Percentiles rank a stretch among this genome's conserved stretches.
phyloP scores from a whole-genome alignment of 2,329 filamentous ascomycete genomes.

The Monosporascus sp. region DNA sequence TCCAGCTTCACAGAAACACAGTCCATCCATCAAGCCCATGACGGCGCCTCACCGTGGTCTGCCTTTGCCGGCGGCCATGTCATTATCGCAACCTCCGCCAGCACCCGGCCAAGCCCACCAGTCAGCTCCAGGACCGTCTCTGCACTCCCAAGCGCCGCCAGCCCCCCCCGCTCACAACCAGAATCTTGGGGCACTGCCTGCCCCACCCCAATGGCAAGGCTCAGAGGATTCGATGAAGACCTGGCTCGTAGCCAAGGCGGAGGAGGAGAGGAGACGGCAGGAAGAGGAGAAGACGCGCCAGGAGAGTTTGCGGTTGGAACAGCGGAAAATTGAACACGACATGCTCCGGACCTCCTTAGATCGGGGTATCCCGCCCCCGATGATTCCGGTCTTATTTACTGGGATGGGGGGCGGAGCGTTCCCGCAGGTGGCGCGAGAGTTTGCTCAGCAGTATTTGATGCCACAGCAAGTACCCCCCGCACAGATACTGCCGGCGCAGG shows the following conservation, averaged over 20 bases:
- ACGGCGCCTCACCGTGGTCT: slow-evolving; percentile 65
- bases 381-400: slow-evolving; percentile 72
- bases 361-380: slow-evolving; percentile 66
- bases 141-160: slow-evolving; percentile 27
- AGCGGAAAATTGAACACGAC: slow-evolving; percentile 66
- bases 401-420: slow-evolving; percentile 62
- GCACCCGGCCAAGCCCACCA: slow-evolving; percentile 25
- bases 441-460: slow-evolving; percentile 61
- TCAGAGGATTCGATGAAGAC: slow-evolving; percentile 66
- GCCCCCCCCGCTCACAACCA: slow-evolving; percentile 33
- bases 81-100: slow-evolving; percentile 42
- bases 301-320: slow-evolving; percentile 65
- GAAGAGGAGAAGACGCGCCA: slow-evolving; percentile 67
- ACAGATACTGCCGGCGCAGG: slow-evolving; percentile 47
- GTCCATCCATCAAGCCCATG: slow-evolving; percentile 54
- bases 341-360: slow-evolving; percentile 66
- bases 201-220: slow-evolving; percentile 61
- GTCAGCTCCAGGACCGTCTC: slow-evolving; percentile 20
- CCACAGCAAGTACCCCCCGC: slow-evolving; percentile 45
- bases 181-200: slow-evolving; percentile 52
- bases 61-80: slow-evolving; percentile 64
- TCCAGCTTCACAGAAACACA: slow-evolving; percentile 38
- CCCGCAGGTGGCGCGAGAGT: slow-evolving; percentile 59
- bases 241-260: slow-evolving; percentile 66
- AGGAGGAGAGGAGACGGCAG: slow-evolving; percentile 69